Percentiles rank a stretch among this genome's conserved stretches.
phyloP scores from a whole-genome alignment of 176 grass and related monocot species.

The Ampelocalamus luodianensis region DNA sequence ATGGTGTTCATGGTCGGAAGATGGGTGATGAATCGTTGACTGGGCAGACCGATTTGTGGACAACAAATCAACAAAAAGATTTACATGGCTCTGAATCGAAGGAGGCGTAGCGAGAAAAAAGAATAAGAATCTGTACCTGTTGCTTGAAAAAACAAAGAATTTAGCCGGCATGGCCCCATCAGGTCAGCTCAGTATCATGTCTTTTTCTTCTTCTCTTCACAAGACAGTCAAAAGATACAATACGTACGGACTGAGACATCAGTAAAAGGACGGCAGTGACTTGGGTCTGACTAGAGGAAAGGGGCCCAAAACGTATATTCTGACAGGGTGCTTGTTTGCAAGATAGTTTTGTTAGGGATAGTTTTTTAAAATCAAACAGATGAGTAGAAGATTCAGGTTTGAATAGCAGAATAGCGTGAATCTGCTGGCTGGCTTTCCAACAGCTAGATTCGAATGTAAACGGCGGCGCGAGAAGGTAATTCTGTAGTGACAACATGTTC shows the following conservation, averaged over 20 bases:
- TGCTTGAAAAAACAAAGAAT: not conserved
- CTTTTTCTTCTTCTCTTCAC: not conserved
- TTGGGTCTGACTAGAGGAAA: not conserved
- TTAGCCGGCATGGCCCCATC: not conserved
- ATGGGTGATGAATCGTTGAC: constrained; percentile 19
- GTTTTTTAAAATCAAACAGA: too few relatives aligned
- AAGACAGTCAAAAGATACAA: not conserved
- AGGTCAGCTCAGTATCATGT: not conserved
- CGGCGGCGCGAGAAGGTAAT: not conserved
- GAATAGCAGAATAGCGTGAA: not conserved
- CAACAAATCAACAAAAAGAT: not conserved
- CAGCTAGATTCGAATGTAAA: not conserved
- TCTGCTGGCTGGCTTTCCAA: not conserved
- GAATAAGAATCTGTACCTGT: not conserved
- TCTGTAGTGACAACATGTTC: not conserved
- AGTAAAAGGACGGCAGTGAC: not conserved
- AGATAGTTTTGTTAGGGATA: not conserved
- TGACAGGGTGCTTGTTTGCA: not conserved
- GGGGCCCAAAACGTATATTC: not conserved
- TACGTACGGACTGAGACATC: not conserved
- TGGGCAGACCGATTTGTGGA: not conserved
- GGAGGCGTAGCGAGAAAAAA: not conserved
- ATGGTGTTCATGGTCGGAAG: not conserved
- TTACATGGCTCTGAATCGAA: not conserved
- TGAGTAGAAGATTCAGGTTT: not conserved